A percentile compares a stretch with the other conserved stretches of the same genome.
phyloP scores from a whole-genome alignment of 2,329 filamentous ascomycete genomes.

The Colletotrichum godetiae region DNA sequence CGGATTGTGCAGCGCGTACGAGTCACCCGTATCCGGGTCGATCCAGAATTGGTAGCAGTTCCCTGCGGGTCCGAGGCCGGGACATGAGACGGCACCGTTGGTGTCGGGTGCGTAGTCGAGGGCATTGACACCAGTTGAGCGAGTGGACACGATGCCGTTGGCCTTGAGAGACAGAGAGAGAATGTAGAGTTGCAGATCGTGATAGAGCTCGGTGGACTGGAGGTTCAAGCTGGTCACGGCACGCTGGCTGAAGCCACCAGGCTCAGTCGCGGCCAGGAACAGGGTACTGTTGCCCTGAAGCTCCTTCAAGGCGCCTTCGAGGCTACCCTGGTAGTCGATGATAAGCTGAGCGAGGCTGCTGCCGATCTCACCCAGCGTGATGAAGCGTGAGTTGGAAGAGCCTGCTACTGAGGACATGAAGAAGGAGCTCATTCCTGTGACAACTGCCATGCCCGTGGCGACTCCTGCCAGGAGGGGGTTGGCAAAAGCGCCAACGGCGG shows the following conservation, averaged over 20 bases:
- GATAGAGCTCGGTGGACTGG: slow-evolving; percentile 39
- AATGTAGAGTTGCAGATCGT: slow-evolving; percentile 39
- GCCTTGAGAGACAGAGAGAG: slow-evolving; percentile 39
- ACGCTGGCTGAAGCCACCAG: slow-evolving; percentile 41
- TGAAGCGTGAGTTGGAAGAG: slow-evolving; percentile 40
- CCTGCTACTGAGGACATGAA: slow-evolving; percentile 24
- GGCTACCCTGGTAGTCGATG: slow-evolving; percentile 40
- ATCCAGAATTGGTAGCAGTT: slow-evolving; percentile 40
- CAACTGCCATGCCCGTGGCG: slow-evolving; percentile 30
- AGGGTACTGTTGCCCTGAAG: slow-evolving; percentile 39
- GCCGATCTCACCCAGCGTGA: slow-evolving; percentile 41
- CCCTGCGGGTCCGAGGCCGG: slow-evolving; percentile 15
- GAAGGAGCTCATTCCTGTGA: slow-evolving; percentile 21
- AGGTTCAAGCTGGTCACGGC: slow-evolving; percentile 40
- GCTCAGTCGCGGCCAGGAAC: slow-evolving; percentile 37
- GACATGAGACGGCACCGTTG: slow-evolving; percentile 28
- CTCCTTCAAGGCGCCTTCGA: slow-evolving; percentile 34
- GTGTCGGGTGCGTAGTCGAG: slow-evolving; percentile 37
- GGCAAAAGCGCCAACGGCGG: slow-evolving; percentile 29
- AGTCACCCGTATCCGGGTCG: slow-evolving; percentile 37
- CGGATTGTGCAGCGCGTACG: slow-evolving; percentile 41
- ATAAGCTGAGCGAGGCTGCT: slow-evolving; percentile 38
- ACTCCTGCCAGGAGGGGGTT: slow-evolving; percentile 29
- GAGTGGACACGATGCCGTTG: slow-evolving; percentile 39
- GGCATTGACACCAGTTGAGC: slow-evolving; percentile 38